A percentile compares a stretch with the other conserved stretches of the same genome.
phyloP scores from a whole-genome alignment of 495 filamentous ascomycete species.

The Achaetomiella virescens region DNA sequence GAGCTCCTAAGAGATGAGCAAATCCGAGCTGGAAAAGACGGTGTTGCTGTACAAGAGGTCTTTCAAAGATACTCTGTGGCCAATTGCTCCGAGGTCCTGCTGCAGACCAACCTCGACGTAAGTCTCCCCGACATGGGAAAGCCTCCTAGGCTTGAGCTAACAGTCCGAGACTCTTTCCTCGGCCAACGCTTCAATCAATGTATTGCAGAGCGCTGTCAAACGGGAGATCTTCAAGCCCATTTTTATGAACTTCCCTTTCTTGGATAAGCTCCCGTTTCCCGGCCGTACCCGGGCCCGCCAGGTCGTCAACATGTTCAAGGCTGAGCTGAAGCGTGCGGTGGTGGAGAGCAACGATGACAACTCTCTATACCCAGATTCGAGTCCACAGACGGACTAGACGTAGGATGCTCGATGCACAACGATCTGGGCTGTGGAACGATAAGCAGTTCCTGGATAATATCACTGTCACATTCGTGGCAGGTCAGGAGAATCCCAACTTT shows the following conservation, averaged over 20 bases:
- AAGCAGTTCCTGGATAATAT: constrained; percentile 33
- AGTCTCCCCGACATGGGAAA: background rate
- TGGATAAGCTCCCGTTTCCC: constrained; percentile 27
- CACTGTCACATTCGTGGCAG: constrained; percentile 31
- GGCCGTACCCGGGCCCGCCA: constrained; percentile 16
- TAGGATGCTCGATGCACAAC: constrained; percentile 10
- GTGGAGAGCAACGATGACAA: constrained; percentile 2
- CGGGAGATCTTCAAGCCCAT: constrained; percentile 35
- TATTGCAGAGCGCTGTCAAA: constrained; percentile 28
- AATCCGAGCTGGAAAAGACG: background rate
- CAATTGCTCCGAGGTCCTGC: constrained; percentile 17
- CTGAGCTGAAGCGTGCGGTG: constrained; percentile 9
- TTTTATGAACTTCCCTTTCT: constrained; percentile 33
- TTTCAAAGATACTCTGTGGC: constrained; percentile 17
- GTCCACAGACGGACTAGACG: constrained; percentile 5
- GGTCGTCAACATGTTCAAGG: constrained; percentile 9
- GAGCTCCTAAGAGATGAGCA: constrained; percentile 9
- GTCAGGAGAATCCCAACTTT: constrained; percentile 38
- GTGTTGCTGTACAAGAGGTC: constrained; percentile 13
- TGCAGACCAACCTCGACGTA: constrained; percentile 13
- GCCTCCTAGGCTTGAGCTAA: background rate
- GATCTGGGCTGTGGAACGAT: constrained; percentile 10
- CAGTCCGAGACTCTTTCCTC: constrained; percentile 6
- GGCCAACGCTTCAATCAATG: constrained; percentile 24
- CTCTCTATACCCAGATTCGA: background rate